Evolutionary conservation across 202 grass and related monocot genomes (phyloP), one percentile per base, ranked within the genome.

Genomic region (Musa balbisiana): DNA sequence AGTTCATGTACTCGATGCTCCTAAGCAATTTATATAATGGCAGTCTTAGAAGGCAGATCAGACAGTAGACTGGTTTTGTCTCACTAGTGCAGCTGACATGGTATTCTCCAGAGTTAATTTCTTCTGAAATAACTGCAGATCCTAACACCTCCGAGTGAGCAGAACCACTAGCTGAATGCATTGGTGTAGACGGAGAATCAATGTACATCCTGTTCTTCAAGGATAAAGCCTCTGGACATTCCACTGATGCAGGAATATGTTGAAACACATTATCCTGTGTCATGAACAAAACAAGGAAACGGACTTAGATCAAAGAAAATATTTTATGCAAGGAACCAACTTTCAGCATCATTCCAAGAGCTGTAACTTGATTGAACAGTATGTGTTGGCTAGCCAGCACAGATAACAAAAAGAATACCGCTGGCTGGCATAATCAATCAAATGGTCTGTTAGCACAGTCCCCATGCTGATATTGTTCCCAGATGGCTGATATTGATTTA

Each of bases 81-180:
- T 83, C 43, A 76, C 74, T 25, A 83, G 56, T 58, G 64, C 64
- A 66, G 55, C 75, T 64, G 71, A 66, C 64, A 58, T 76, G 62
- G 69, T 67, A 60, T 29, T 59, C 85, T 81, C 77, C 71, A 79
- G 87, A 99, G 69, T 91, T 89, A 65, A 88, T 92, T 84, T 92
- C 95, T 76, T 97, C 90, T 50, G 73, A 84, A 59, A 71, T 52
- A 71, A 75, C 62, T 71, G 79, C 71, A 55, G 67, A 59, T 54
- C 56, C 87, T 16, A 83, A 95, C 71, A 79, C 64, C 77, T 90
- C 95, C 58, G 91, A 92, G 74, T 86, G 85, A 80, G 76, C 87
- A 63, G 91, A 92, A 22, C 33, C 62, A 80, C 73, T 72, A 83
- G 71, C 64, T 64, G 90, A 97, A 83, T 84, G 62, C 24, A 80